Evolutionary conservation across 768 basidiomycete species (phyloP).

Genomic region (Suillus alpinus): DNA sequence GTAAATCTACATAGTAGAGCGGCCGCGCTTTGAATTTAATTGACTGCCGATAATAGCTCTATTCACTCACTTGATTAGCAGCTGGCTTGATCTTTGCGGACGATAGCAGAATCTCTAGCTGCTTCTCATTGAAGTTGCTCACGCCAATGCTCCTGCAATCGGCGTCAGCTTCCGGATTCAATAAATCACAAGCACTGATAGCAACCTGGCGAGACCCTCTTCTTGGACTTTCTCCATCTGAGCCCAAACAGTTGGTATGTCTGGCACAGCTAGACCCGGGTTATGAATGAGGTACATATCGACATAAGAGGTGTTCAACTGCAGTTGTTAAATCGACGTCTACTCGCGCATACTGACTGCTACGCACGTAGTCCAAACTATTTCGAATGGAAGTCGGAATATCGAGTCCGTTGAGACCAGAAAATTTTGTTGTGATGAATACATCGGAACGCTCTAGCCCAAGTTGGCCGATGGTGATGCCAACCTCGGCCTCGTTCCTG

Average conservation of each 20-base stretch:
- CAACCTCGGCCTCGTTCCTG: slow-evolving; percentile 53
- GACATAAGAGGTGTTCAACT: slow-evolving; percentile 65
- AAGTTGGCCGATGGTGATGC: slow-evolving; percentile 39
- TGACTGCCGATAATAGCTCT: background rate
- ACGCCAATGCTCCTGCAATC: slow-evolving; percentile 63
- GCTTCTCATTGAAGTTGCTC: slow-evolving; percentile 59
- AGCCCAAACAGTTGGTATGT: slow-evolving; percentile 62
- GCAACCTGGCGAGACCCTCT: slow-evolving; percentile 55
- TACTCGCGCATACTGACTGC: background rate
- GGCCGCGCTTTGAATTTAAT: background rate
- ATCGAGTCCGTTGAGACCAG: slow-evolving; percentile 47
- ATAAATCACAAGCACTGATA: background rate
- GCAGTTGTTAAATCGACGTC: background rate
- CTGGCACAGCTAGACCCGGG: slow-evolving; percentile 50
- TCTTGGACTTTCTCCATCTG: slow-evolving; percentile 58
- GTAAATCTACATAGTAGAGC: slow-evolving; percentile 43
- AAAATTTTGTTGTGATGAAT: slow-evolving; percentile 68
- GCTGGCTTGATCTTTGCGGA: slow-evolving; percentile 62
- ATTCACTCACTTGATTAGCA: slow-evolving; percentile 59
- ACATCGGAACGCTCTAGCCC: slow-evolving; percentile 53
- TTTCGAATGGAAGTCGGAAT: slow-evolving; percentile 54
- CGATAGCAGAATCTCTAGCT: slow-evolving; percentile 55
- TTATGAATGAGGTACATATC: slow-evolving; percentile 72
- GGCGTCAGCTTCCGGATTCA: background rate
- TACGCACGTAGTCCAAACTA: slow-evolving; percentile 52